Percentiles rank a stretch among this genome's conserved stretches.
These are phyloP conservation scores for Phoenix dactylifera DNA, from an alignment of 176 grass and related monocot genomes.

Conservation along the genomic window DNA sequence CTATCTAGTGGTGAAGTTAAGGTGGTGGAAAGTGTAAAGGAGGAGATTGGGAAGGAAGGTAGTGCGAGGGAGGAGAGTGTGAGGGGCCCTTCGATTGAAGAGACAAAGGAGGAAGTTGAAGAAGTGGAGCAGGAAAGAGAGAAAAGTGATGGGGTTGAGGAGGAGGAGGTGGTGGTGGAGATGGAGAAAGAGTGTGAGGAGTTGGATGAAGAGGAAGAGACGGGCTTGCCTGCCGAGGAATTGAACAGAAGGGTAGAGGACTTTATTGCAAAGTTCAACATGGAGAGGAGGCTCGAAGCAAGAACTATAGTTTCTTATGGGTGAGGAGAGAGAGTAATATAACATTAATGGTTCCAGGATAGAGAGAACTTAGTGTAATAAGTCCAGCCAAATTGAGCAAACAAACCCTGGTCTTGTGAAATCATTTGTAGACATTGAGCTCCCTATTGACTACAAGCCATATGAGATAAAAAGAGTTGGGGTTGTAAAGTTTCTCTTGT, in stretches of 20 bases:
- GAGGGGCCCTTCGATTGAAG: no score
- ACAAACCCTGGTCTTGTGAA: no score
- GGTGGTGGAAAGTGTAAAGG: neutral
- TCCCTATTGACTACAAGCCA: no score
- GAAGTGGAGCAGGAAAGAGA: neutral
- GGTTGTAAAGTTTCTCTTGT: no score
- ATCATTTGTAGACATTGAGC: no score
- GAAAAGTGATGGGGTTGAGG: neutral
- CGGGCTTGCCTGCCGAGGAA: slow-evolving; percentile 5
- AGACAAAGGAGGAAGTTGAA: neutral
- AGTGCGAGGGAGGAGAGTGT: slow-evolving; percentile 1
- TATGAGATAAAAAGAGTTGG: no score
- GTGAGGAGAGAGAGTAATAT: no score
- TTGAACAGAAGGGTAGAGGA: slow-evolving; percentile 15
- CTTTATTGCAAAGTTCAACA: slow-evolving; percentile 25
- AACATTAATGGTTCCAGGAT: no score
- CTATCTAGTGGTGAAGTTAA: neutral
- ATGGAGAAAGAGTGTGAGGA: neutral
- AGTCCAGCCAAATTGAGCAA: no score
- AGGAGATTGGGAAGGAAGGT: neutral
- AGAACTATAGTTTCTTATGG: slow-evolving; percentile 5
- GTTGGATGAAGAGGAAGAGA: slow-evolving; percentile 8
- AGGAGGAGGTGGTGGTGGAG: neutral
- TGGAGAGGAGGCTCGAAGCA: slow-evolving; percentile 24
- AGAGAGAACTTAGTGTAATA: no score